Evolutionary conservation across 2,329 filamentous ascomycete genomes (phyloP).

Genomic region (Xylariaceae sp.): DNA sequence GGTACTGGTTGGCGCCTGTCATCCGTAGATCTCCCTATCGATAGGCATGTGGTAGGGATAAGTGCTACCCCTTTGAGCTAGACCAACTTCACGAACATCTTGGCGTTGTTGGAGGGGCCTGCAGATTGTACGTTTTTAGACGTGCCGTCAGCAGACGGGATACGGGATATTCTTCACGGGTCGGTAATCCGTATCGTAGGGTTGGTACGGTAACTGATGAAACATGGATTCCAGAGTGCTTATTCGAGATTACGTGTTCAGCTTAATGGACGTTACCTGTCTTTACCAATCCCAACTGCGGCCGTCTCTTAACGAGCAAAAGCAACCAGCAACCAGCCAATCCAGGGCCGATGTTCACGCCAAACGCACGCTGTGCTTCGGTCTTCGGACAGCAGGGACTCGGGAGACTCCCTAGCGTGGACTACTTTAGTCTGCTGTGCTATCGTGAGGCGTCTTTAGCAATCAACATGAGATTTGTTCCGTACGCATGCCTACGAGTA

Average conservation of each 20-base stretch:
- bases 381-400: not conserved
- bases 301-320: not conserved
- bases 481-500: not conserved
- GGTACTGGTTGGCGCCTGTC: not conserved
- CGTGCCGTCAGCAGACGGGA: too few relatives aligned
- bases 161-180: too few relatives aligned
- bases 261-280: not conserved
- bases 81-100: not conserved
- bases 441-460: constrained; percentile 11
- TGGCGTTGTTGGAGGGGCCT: too few relatives aligned
- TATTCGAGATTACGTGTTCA: not conserved
- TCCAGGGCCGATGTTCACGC: not conserved
- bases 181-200: too few relatives aligned
- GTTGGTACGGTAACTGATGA: not conserved
- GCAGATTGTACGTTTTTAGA: too few relatives aligned
- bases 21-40: not conserved
- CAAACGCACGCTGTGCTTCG: not conserved
- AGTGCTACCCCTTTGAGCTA: not conserved
- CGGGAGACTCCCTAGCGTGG: not conserved
- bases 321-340: not conserved
- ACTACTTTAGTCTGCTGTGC: not conserved
- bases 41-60: not conserved
- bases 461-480: constrained; percentile 2
- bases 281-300: not conserved
- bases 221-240: not conserved